Conservation (phyloP, 2,329 filamentous ascomycete genomes). For the Paracorniculantispora psalliotae region DNA sequence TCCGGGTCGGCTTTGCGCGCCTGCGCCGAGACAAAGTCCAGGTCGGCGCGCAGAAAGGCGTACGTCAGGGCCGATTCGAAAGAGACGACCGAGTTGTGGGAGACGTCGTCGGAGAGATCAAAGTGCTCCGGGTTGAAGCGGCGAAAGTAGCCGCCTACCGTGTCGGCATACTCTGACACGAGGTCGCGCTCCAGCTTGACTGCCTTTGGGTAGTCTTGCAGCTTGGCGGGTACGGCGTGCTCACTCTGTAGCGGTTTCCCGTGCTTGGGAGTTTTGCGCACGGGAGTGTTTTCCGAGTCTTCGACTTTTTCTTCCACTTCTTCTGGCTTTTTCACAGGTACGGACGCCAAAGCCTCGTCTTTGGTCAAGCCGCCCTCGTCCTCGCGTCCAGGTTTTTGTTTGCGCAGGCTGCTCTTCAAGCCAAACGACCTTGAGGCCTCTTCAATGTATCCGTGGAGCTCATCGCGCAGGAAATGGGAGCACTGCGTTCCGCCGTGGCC, state of each 20-base stretch:
- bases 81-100: conserved; percentile 42
- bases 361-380: conserved; percentile 29
- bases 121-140: conserved; percentile 84
- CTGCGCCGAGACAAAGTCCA: conserved; percentile 90
- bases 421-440: conserved; percentile 71
- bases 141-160: conserved; percentile 90
- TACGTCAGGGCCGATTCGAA: conserved; percentile 81
- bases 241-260: conserved; percentile 33
- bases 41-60: conserved; percentile 87
- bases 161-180: conserved; percentile 71
- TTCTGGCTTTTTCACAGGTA: conserved; percentile 47
- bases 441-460: conserved; percentile 85
- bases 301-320: conserved; percentile 36
- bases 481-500: conserved; percentile 90
- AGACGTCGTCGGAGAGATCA: conserved; percentile 30
- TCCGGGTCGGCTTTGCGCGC: conserved; percentile 72
- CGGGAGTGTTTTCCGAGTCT: conserved; percentile 30
- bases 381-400: conserved; percentile 30
- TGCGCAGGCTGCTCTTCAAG: conserved; percentile 67
- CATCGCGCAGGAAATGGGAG: conserved; percentile 77
- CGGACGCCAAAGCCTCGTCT: conserved; percentile 25
- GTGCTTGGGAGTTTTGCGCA: conserved; percentile 31
- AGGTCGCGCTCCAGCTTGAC: conserved; percentile 65
- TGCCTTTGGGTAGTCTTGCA: conserved; percentile 55
- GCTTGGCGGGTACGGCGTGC: conserved; percentile 43